These are phyloP conservation scores for Bipolaris zeicola DNA, from an alignment of 2,329 filamentous ascomycete genomes.

Conservation along the genomic window DNA sequence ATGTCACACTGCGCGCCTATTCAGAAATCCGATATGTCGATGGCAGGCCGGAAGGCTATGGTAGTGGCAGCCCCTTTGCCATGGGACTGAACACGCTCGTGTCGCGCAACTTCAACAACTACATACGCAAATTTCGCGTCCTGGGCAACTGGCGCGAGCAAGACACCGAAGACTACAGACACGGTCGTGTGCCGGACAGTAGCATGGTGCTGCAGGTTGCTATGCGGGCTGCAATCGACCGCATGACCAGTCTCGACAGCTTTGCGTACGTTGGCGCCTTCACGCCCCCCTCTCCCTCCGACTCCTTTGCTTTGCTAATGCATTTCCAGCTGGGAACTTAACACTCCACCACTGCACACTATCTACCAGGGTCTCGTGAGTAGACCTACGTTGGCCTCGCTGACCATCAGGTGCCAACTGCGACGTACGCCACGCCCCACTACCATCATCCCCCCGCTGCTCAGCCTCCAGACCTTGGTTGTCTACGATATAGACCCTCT, in stretches of 20 bases:
- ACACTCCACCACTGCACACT: slow-evolving; percentile 64
- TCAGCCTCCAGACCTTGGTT: slow-evolving; percentile 59
- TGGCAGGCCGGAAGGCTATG: slow-evolving; percentile 64
- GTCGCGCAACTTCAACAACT: slow-evolving; percentile 58
- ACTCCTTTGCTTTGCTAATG: slow-evolving; percentile 21
- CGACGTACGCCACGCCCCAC: slow-evolving; percentile 63
- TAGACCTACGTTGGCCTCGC: slow-evolving; percentile 54
- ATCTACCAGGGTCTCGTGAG: slow-evolving; percentile 63
- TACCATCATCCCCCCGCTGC: slow-evolving; percentile 61
- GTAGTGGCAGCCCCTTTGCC: slow-evolving; percentile 66
- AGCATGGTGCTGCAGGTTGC: slow-evolving; percentile 68
- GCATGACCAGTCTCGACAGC: slow-evolving; percentile 60
- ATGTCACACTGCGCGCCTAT: slow-evolving; percentile 63
- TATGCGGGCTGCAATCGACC: slow-evolving; percentile 63
- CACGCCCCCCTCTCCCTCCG: neutral
- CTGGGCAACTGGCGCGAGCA: slow-evolving; percentile 63
- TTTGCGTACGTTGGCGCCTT: slow-evolving; percentile 54
- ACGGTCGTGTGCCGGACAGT: slow-evolving; percentile 66
- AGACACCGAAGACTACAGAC: slow-evolving; percentile 63
- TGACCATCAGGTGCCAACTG: slow-evolving; percentile 63
- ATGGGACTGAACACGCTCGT: slow-evolving; percentile 68
- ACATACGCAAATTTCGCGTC: slow-evolving; percentile 60
- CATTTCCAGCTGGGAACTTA: slow-evolving; percentile 61
- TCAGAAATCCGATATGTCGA: slow-evolving; percentile 63
- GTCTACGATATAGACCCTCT: slow-evolving; percentile 67